phyloP scores from a whole-genome alignment of 75 land plant species.

The Cunninghamia lanceolata region DNA sequence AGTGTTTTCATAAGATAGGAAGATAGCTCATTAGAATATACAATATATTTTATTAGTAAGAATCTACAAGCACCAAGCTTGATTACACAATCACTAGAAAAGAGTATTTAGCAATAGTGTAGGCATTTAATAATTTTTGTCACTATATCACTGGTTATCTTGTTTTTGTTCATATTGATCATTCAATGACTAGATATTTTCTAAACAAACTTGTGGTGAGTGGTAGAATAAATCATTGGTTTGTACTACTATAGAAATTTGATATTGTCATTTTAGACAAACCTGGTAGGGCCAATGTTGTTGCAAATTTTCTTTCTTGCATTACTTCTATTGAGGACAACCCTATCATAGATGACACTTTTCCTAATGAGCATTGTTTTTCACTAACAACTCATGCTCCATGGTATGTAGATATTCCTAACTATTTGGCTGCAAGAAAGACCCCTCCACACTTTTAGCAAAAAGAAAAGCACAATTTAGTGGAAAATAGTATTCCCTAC shows the following conservation, averaged over 20 bases:
- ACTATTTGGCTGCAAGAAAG: background rate
- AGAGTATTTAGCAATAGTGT: conserved; percentile 14
- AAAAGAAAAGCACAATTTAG: background rate
- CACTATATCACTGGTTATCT: conserved; percentile 5
- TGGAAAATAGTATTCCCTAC: background rate
- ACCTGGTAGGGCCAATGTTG: conserved; percentile 1
- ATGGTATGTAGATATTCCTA: background rate
- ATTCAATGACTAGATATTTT: conserved; percentile 8
- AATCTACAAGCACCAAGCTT: background rate
- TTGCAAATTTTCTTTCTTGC: conserved; percentile 8
- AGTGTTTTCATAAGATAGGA: background rate
- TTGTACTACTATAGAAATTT: conserved; percentile 13
- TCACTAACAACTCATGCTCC: background rate
- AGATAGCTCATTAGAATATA: background rate
- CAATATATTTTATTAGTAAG: conserved; percentile 12
- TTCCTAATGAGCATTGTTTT: conserved; percentile 8
- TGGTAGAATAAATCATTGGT: conserved; percentile 10
- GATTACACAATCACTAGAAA: conserved; percentile 13
- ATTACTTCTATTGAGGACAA: background rate
- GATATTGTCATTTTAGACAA: conserved; percentile 1
- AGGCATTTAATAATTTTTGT: conserved; percentile 10
- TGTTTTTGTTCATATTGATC: conserved; percentile 8
- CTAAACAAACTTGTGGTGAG: background rate
- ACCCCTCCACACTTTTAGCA: background rate
- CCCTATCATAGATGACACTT: background rate